Percentiles rank a stretch among this genome's conserved stretches.
Evolutionary conservation across 805 yeast genomes (phyloP).

Genomic region (Pichia membranifaciens): DNA sequence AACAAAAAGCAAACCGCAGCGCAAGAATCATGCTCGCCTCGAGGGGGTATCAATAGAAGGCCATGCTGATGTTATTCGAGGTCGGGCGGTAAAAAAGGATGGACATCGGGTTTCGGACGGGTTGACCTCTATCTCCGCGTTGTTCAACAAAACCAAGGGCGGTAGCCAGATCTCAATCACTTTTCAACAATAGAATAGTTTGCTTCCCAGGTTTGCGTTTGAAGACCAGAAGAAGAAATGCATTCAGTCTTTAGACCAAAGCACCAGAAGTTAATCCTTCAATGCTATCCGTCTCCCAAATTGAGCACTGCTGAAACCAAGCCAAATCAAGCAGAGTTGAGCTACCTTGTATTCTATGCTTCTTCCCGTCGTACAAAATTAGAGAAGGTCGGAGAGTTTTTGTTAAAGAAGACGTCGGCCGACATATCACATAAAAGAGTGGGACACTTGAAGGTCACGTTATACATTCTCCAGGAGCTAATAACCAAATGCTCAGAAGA

Average conservation of each 20-base stretch:
- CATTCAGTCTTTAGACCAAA: slow-evolving; percentile 44
- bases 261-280: slow-evolving; percentile 83
- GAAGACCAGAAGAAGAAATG: neutral
- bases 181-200: too few relatives aligned
- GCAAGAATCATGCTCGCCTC: too few relatives aligned
- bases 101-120: too few relatives aligned
- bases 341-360: slow-evolving; percentile 83
- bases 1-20: too few relatives aligned
- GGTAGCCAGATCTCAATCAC: too few relatives aligned
- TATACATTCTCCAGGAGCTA: slow-evolving; percentile 62
- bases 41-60: too few relatives aligned
- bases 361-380: slow-evolving; percentile 83
- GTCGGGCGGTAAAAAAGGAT: too few relatives aligned
- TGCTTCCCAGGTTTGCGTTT: too few relatives aligned
- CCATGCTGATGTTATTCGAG: too few relatives aligned
- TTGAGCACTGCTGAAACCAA: slow-evolving; percentile 58
- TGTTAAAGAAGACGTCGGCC: slow-evolving; percentile 52
- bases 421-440: slow-evolving; percentile 59
- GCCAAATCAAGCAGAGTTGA: slow-evolving; percentile 88
- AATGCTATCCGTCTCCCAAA: slow-evolving; percentile 88
- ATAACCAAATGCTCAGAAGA: slow-evolving; percentile 76
- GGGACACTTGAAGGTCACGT: slow-evolving; percentile 81
- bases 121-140: too few relatives aligned
- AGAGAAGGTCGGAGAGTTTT: slow-evolving; percentile 73
- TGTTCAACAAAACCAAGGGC: too few relatives aligned